phyloP scores from a whole-genome alignment of 2,329 filamentous ascomycete genomes.

The Lojkania enalia region DNA sequence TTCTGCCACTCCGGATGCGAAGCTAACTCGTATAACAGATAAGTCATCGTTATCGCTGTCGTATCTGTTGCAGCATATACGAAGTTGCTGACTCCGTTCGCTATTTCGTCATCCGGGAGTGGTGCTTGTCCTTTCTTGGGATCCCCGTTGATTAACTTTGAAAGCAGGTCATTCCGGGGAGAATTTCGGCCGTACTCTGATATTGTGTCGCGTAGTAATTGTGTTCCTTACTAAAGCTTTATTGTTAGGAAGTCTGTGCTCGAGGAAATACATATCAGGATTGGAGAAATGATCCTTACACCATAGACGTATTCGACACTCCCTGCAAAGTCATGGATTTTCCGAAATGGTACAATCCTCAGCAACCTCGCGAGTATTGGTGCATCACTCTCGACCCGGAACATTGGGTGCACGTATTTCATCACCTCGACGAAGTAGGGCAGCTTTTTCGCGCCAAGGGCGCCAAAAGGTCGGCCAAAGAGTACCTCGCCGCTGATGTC shows the following conservation, averaged over 20 bases:
- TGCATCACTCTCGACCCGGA: not conserved
- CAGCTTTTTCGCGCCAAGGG: constrained; percentile 1
- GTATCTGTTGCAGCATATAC: constrained; percentile 5
- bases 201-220: too few species aligned
- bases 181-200: constrained; percentile 2
- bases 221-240: too few species aligned
- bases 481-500: constrained; percentile 5
- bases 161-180: constrained; percentile 1
- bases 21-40: constrained; percentile 6
- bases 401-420: not conserved
- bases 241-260: too few species aligned
- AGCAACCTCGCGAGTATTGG: not conserved
- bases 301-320: constrained; percentile 4
- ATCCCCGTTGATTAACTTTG: constrained; percentile 5
- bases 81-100: constrained; percentile 6
- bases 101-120: constrained; percentile 1
- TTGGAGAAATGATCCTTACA: constrained; percentile 1
- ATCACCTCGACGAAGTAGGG: constrained; percentile 4
- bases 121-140: constrained; percentile 4
- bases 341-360: not conserved
- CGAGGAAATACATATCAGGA: not conserved
- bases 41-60: constrained; percentile 1
- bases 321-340: constrained; percentile 1
- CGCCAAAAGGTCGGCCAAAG: constrained; percentile 3
- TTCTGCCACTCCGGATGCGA: constrained; percentile 3